Conservation (phyloP, 768 basidiomycete genomes). For the Pleurotus salmoneostramineus region DNA sequence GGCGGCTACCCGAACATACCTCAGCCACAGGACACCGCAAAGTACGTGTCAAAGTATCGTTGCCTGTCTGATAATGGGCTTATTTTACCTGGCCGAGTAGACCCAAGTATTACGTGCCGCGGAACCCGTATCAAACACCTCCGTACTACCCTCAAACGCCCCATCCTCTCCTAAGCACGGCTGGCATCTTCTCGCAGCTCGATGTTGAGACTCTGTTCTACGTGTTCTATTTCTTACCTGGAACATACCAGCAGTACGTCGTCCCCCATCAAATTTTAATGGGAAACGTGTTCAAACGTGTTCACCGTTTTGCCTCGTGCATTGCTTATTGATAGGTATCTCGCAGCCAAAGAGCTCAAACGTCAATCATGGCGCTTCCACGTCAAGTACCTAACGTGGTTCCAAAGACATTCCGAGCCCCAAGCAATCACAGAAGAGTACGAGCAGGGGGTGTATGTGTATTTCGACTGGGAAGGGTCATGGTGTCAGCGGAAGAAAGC, state of each 20-base stretch:
- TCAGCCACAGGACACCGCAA: conserved; percentile 92
- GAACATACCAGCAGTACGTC: conserved; percentile 93
- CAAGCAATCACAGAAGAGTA: conserved; percentile 99
- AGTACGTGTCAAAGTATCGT: conserved; percentile 41
- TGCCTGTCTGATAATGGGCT: not conserved
- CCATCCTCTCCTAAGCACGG: conserved; percentile 73
- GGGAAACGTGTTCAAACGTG: no score
- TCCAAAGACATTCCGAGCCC: conserved; percentile 97
- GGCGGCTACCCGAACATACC: conserved; percentile 87
- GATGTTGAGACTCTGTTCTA: conserved; percentile 98
- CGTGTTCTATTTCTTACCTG: conserved; percentile 96
- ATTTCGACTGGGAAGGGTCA: conserved; percentile 99
- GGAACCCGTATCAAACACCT: conserved; percentile 89
- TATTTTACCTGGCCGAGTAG: conserved; percentile 34
- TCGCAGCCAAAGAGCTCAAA: conserved; percentile 96
- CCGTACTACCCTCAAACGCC: conserved; percentile 92
- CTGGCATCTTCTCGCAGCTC: conserved; percentile 82
- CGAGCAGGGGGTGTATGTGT: conserved; percentile 98
- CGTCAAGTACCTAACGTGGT: conserved; percentile 99
- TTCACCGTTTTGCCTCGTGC: not conserved
- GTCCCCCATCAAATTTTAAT: conserved; percentile 10
- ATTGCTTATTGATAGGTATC: conserved; percentile 50
- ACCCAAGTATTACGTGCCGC: conserved; percentile 95
- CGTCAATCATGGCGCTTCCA: conserved; percentile 99
- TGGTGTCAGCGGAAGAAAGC: conserved; percentile 99